phyloP scores from a whole-genome alignment of 768 basidiomycete species.

The Coprinopsis strossmayeri region DNA sequence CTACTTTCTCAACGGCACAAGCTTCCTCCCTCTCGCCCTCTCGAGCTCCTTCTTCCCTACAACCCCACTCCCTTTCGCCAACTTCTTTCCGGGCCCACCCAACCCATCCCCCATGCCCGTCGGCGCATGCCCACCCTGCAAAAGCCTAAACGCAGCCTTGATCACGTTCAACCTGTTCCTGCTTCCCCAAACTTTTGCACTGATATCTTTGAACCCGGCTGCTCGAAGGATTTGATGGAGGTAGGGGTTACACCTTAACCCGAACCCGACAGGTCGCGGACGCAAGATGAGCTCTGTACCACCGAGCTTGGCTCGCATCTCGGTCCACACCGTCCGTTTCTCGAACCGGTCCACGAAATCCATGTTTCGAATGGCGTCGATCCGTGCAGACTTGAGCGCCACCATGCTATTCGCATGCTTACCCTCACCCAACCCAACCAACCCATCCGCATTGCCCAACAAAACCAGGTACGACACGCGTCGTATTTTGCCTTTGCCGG shows the following conservation, averaged over 20 bases:
- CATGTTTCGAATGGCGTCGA: slow-evolving; percentile 73
- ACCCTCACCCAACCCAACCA: slow-evolving; percentile 79
- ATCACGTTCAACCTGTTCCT: slow-evolving; percentile 81
- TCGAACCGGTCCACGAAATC: slow-evolving; percentile 95
- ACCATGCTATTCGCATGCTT: slow-evolving; percentile 54
- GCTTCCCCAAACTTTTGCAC: slow-evolving; percentile 93
- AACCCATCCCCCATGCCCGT: slow-evolving; percentile 77
- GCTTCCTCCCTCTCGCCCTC: slow-evolving; percentile 74
- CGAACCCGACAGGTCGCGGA: slow-evolving; percentile 85
- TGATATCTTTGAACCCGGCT: slow-evolving; percentile 91
- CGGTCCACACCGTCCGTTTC: slow-evolving; percentile 90
- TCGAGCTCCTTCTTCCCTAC: slow-evolving; percentile 64
- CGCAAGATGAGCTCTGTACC: slow-evolving; percentile 76
- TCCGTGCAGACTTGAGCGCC: slow-evolving; percentile 54
- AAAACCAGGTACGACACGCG: slow-evolving; percentile 58
- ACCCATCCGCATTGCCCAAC: slow-evolving; percentile 76
- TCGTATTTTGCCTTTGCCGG: slow-evolving; percentile 86
- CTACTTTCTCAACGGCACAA: slow-evolving; percentile 59
- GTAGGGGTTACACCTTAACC: slow-evolving; percentile 82
- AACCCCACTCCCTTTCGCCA: slow-evolving; percentile 74
- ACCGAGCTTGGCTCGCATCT: slow-evolving; percentile 80
- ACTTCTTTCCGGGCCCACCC: slow-evolving; percentile 62
- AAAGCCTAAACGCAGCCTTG: slow-evolving; percentile 75
- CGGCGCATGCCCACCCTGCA: slow-evolving; percentile 81
- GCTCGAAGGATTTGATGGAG: slow-evolving; percentile 88